Percentiles rank a stretch among this genome's conserved stretches.
phyloP scores from a whole-genome alignment of 345 rosid genomes.

The Cardamine occulta region DNA sequence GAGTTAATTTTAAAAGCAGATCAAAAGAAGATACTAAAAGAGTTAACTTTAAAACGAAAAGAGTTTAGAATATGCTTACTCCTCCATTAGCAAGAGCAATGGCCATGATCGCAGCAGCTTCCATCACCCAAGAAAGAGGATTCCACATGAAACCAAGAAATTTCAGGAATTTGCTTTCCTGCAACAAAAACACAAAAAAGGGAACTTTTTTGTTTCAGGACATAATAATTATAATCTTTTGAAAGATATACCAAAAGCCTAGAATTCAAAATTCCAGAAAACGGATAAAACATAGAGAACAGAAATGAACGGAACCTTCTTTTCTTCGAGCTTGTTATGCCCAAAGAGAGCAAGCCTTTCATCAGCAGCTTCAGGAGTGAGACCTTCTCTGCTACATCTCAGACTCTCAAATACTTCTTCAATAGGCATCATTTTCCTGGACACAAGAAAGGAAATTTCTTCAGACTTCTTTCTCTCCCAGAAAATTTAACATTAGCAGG shows the following conservation, averaged over 20 bases:
- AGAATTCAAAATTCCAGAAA: background rate
- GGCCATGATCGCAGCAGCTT: conserved; percentile 99
- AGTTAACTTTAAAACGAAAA: background rate
- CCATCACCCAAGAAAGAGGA: conserved; percentile 99
- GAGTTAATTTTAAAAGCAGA: background rate
- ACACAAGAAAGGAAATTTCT: conserved; percentile 1
- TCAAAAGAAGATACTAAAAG: conserved; percentile 1
- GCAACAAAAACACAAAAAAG: conserved; percentile 28
- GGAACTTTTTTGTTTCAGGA: conserved; percentile 22
- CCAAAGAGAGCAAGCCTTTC: conserved; percentile 94
- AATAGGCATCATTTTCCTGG: conserved; percentile 97
- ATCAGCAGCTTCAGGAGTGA: conserved; percentile 76
- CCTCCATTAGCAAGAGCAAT: conserved; percentile 99
- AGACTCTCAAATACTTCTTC: conserved; percentile 95
- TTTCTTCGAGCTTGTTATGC: conserved; percentile 96
- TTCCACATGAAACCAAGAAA: conserved; percentile 99
- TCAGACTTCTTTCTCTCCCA: conserved; percentile 15
- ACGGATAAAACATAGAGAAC: background rate
- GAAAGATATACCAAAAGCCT: no score
- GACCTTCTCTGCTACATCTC: conserved; percentile 95
- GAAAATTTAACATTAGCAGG: conserved; percentile 17
- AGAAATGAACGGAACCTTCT: conserved; percentile 53
- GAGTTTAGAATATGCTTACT: conserved; percentile 50
- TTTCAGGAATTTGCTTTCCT: conserved; percentile 93
- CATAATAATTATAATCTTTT: background rate